A percentile compares a stretch with the other conserved stretches of the same genome.
These are phyloP conservation scores for Dryas drummondii DNA, from an alignment of 306 rosid genomes.

Conservation along the genomic window DNA sequence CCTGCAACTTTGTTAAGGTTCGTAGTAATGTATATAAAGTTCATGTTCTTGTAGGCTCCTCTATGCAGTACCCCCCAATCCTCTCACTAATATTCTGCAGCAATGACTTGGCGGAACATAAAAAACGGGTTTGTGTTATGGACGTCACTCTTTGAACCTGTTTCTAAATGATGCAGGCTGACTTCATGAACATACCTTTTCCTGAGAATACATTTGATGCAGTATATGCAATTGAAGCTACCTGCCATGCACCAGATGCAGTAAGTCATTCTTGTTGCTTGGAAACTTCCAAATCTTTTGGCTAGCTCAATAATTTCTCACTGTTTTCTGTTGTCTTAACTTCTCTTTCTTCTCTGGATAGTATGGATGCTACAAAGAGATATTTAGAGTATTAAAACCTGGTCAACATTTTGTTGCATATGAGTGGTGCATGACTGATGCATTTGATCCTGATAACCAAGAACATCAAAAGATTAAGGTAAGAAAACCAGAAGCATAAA, in stretches of 20 bases:
- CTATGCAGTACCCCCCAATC: background rate
- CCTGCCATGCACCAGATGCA: constrained; percentile 99
- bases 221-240: constrained; percentile 96
- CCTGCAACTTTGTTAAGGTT: constrained; percentile 83
- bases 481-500: constrained; percentile 13
- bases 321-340: constrained; percentile 29
- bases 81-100: background rate
- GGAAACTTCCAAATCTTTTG: background rate
- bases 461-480: constrained; percentile 89
- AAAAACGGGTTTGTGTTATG: background rate
- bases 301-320: background rate
- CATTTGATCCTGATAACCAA: constrained; percentile 72
- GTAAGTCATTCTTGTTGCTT: constrained; percentile 38
- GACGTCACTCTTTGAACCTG: constrained; percentile 7
- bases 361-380: constrained; percentile 96
- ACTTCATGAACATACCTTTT: constrained; percentile 94
- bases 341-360: constrained; percentile 17
- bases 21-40: constrained; percentile 23
- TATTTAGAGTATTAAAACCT: constrained; percentile 87
- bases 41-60: constrained; percentile 17
- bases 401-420: constrained; percentile 92
- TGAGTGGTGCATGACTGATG: constrained; percentile 96
- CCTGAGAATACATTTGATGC: constrained; percentile 83
- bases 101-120: background rate
- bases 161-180: constrained; percentile 66